Evolutionary conservation across 208 protist species (phyloP).

Genomic region (Vickermania ingenoplastis): DNA sequence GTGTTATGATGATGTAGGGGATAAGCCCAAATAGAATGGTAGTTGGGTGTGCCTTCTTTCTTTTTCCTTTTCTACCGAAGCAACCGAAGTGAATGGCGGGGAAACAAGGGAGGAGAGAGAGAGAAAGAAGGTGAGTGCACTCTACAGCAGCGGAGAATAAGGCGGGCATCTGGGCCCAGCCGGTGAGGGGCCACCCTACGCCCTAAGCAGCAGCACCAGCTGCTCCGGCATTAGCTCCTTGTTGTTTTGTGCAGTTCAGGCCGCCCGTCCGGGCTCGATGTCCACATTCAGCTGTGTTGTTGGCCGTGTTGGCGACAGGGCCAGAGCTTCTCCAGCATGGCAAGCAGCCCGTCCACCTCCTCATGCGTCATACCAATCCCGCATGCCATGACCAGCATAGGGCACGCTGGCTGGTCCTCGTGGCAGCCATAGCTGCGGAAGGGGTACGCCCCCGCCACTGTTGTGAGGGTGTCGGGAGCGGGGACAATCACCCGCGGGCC

Average conservation of each 20-base stretch:
- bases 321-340: constrained; percentile 34
- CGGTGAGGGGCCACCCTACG: no score
- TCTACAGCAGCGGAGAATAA: no score
- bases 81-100: no score
- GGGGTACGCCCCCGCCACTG: constrained; percentile 19
- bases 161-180: no score
- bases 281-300: no score
- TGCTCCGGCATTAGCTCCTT: neutral
- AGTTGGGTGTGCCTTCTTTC: neutral
- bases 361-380: constrained; percentile 41
- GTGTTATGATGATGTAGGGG: constrained; percentile 1
- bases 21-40: neutral
- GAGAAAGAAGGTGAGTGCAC: no score
- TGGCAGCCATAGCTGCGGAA: constrained; percentile 69
- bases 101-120: no score
- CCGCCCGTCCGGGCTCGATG: no score
- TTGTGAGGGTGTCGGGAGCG: constrained; percentile 12
- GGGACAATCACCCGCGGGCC: constrained; percentile 63
- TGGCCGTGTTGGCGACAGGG: no score
- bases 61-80: no score
- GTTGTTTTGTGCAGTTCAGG: neutral
- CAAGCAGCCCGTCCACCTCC: constrained; percentile 32
- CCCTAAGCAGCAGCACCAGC: no score
- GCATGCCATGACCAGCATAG: constrained; percentile 64
- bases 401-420: constrained; percentile 16